Conservation (phyloP, 2,329 filamentous ascomycete genomes). For the Chaetomium globosum region DNA sequence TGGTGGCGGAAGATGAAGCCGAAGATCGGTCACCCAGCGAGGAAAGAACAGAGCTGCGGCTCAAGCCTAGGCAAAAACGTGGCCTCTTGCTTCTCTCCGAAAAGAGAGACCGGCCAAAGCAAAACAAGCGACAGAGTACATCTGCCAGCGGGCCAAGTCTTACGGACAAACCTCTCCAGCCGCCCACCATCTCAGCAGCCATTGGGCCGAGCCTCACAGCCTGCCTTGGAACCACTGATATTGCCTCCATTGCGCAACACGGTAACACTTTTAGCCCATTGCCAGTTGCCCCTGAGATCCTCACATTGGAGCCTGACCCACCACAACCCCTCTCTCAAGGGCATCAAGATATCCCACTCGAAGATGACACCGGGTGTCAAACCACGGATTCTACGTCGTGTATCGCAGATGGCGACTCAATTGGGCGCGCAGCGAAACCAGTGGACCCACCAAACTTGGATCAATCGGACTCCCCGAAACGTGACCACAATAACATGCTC, state of each 20-base stretch:
- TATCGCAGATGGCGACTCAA: background rate
- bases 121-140: conserved; percentile 8
- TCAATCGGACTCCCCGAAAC: background rate
- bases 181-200: background rate
- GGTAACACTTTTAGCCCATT: background rate
- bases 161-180: no score
- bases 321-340: background rate
- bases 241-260: background rate
- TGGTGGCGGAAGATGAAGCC: background rate
- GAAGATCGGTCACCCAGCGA: conserved; percentile 7
- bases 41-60: conserved; percentile 50
- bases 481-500: background rate
- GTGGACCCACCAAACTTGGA: background rate
- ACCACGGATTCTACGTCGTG: background rate
- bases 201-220: background rate
- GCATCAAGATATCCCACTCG: background rate
- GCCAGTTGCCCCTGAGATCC: background rate
- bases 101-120: conserved; percentile 34
- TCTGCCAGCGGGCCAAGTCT: background rate
- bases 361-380: background rate
- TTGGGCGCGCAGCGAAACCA: background rate
- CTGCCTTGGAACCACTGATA: background rate
- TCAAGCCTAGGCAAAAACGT: conserved; percentile 51
- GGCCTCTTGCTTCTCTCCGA: conserved; percentile 53
- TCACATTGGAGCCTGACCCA: background rate